Evolutionary conservation across 768 basidiomycete species (phyloP), one percentile per base, ranked within the genome.

Genomic region (Lentinula detonsa): DNA sequence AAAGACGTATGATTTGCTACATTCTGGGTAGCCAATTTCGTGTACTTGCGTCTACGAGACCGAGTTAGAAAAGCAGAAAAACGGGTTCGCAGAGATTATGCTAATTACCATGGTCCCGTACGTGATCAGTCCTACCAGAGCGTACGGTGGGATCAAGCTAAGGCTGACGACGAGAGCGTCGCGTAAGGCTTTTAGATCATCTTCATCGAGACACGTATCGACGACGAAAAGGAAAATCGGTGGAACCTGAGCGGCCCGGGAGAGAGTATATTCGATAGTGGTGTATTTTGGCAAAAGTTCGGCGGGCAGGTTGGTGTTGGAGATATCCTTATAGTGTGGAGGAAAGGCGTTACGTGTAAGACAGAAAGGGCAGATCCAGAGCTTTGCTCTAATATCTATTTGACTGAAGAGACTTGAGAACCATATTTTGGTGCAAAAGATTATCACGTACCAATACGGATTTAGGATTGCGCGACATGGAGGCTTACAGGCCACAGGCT

Each of bases 281-380:
- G 97, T 98, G 81, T 98, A 98, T 76, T 97, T 95, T 70, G 96
- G 95, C 42, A 98, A 75, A 34, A 99, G 83, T 72, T 99, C 97
- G 13, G 95, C 90, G 54, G 97, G 97, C 18, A 98, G 84, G 75
- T 98, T 98, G 65, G 91, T 95, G 75, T 90, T 90, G 51, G 95
- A 94, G 65, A 99, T 96, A 71, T 98, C 96, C 76, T 97, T 96
- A 82, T 99, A 99, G 73, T 99, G 96, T 0, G 93, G 91, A 4
- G 97, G 97, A 78, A 99, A 98, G 2, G 95, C 86, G 72, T 98
- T 99, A 62, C 97, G 89, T 39, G 91, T 88, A 57, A 99, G 81
- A 76, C 97, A 99, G 79, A 99, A 98, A 4, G 97, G 97, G 70
- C 97, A 99, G 66, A 98, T 99, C 97, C 97, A 99, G 57, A 99